A percentile compares a stretch with the other conserved stretches of the same genome.
Conservation (phyloP, 768 basidiomycete species). For the Lactarius vividus region DNA sequence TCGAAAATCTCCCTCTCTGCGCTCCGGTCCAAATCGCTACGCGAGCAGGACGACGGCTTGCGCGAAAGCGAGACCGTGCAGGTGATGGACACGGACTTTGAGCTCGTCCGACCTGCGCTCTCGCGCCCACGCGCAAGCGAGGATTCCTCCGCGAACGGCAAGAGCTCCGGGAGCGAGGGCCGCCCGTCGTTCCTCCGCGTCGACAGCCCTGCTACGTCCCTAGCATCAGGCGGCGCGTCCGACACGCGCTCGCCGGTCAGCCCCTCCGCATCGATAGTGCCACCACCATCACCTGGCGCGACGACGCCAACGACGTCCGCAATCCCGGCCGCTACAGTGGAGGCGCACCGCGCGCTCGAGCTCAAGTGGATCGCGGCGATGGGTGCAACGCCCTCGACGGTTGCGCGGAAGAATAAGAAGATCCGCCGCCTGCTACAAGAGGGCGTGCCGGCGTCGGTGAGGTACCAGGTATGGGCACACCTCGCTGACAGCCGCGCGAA, state of each 20-base stretch:
- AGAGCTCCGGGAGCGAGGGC: slow-evolving; percentile 20
- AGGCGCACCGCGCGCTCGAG: slow-evolving; percentile 75
- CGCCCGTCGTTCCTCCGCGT: slow-evolving; percentile 30
- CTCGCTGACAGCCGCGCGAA: slow-evolving; percentile 74
- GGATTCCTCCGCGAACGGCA: slow-evolving; percentile 42
- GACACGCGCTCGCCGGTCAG: slow-evolving; percentile 25
- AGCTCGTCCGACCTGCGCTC: slow-evolving; percentile 65
- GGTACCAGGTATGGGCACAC: slow-evolving; percentile 83
- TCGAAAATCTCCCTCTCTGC: slow-evolving; percentile 69
- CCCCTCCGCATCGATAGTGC: slow-evolving; percentile 9
- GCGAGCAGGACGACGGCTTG: slow-evolving; percentile 34
- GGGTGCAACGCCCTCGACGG: slow-evolving; percentile 52
- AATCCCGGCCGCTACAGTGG: slow-evolving; percentile 27
- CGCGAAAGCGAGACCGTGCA: slow-evolving; percentile 53
- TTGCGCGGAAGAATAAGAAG: slow-evolving; percentile 78
- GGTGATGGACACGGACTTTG: slow-evolving; percentile 79
- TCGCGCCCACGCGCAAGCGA: slow-evolving; percentile 49
- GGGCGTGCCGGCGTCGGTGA: slow-evolving; percentile 77
- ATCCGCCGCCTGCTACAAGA: slow-evolving; percentile 69
- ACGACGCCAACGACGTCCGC: neutral
- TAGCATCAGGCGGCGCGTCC: slow-evolving; percentile 29
- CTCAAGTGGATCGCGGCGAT: slow-evolving; percentile 71
- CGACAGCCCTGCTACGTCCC: slow-evolving; percentile 35
- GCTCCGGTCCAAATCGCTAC: slow-evolving; percentile 45
- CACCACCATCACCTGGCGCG: slow-evolving; percentile 10